Percentiles rank a stretch among this genome's conserved stretches.
Evolutionary conservation across 1,284 basidiomycete genomes (phyloP).

Genomic region (Stygiomarasmius scandens): DNA sequence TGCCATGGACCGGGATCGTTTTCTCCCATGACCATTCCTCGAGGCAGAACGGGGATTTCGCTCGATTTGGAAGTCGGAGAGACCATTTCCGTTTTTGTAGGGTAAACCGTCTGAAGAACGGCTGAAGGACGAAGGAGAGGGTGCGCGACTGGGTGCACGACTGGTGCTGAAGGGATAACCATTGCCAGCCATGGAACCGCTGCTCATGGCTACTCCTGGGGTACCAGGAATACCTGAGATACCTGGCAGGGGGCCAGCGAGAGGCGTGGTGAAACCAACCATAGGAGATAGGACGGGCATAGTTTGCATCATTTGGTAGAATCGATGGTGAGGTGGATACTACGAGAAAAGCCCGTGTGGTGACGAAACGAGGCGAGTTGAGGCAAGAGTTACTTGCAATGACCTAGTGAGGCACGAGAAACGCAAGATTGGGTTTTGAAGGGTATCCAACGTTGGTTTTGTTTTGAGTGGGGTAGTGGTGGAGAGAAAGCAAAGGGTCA

Average conservation of each 20-base stretch:
- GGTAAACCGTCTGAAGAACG: conserved; percentile 24
- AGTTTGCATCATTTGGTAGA: not conserved
- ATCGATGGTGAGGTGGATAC: not conserved
- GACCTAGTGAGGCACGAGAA: not conserved
- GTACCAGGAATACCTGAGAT: not conserved
- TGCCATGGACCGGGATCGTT: not conserved
- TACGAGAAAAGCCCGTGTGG: not conserved
- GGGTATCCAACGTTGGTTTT: not conserved
- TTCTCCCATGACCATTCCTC: not conserved
- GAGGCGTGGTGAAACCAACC: not conserved
- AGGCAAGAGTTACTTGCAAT: not conserved
- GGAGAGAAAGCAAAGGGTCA: not conserved
- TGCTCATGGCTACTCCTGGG: not conserved
- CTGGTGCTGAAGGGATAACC: too few relatives aligned
- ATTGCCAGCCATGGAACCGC: not conserved
- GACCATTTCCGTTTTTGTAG: conserved; percentile 55
- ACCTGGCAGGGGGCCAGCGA: not conserved
- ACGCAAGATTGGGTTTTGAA: not conserved
- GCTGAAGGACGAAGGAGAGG: conserved; percentile 15
- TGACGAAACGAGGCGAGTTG: not conserved
- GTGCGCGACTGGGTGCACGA: conserved; percentile 11
- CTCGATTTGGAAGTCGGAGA: conserved; percentile 29
- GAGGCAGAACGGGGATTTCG: conserved; percentile 20
- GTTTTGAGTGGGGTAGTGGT: not conserved
- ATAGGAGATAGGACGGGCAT: not conserved